These are phyloP conservation scores for Porphyra umbilicalis DNA, from an alignment of 31 red algal genomes.

Conservation along the genomic window DNA sequence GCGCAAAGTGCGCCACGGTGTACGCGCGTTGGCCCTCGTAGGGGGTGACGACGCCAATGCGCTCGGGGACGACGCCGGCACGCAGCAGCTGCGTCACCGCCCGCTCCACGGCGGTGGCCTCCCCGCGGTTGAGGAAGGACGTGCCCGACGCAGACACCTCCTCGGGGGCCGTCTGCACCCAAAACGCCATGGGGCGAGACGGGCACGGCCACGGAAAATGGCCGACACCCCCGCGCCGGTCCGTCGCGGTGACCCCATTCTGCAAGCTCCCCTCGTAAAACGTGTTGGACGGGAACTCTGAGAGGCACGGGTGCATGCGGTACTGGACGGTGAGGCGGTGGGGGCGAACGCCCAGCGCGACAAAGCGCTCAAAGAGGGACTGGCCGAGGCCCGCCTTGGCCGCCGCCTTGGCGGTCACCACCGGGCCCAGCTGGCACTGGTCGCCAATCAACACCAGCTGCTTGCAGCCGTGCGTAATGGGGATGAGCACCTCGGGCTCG, in stretches of 20 bases:
- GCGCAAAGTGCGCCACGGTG: slow-evolving; percentile 72
- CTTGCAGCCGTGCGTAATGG: slow-evolving; percentile 82
- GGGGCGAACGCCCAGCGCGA: slow-evolving; percentile 60
- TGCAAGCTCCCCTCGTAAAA: slow-evolving; percentile 91
- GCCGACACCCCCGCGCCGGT: slow-evolving; percentile 38
- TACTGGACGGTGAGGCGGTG: slow-evolving; percentile 85
- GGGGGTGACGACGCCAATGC: slow-evolving; percentile 90
- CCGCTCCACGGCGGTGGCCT: slow-evolving; percentile 68
- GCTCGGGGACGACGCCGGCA: slow-evolving; percentile 48
- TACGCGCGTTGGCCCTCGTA: slow-evolving; percentile 93
- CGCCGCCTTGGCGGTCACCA: slow-evolving; percentile 76
- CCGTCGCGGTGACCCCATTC: slow-evolving; percentile 83
- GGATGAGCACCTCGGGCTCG: slow-evolving; percentile 83
- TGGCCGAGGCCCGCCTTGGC: slow-evolving; percentile 74
- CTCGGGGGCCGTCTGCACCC: slow-evolving; percentile 72
- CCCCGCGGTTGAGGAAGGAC: slow-evolving; percentile 81
- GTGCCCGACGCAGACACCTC: slow-evolving; percentile 92
- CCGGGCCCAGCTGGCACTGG: slow-evolving; percentile 90
- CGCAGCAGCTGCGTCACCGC: slow-evolving; percentile 77
- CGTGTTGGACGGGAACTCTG: slow-evolving; percentile 71
- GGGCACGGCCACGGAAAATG: slow-evolving; percentile 75
- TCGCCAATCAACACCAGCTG: slow-evolving; percentile 92
- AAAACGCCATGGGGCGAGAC: slow-evolving; percentile 76
- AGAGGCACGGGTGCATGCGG: slow-evolving; percentile 88
- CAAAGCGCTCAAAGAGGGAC: slow-evolving; percentile 85